Evolutionary conservation across 805 yeast species (phyloP).

Genomic region (Starmerella floricola): DNA sequence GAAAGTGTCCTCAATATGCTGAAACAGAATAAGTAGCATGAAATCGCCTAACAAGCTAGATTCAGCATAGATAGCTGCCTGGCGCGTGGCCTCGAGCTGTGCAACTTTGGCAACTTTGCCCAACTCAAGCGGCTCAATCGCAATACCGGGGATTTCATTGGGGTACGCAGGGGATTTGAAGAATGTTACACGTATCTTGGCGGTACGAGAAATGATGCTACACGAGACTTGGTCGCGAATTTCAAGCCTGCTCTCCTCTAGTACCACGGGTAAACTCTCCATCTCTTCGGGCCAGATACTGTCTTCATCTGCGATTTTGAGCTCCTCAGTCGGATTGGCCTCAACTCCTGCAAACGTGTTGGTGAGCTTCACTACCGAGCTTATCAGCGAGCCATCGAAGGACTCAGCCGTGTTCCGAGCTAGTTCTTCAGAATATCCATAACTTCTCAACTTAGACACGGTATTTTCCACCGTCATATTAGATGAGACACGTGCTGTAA

Average conservation of each 20-base stretch:
- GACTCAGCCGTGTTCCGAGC: conserved; percentile 39
- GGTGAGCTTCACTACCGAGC: conserved; percentile 37
- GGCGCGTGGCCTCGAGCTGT: conserved; percentile 27
- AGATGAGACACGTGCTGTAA: conserved; percentile 33
- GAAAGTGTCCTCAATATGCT: conserved; percentile 63
- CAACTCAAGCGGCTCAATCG: conserved; percentile 34
- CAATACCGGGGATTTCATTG: conserved; percentile 53
- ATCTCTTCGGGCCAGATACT: conserved; percentile 63
- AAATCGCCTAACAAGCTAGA: conserved; percentile 49
- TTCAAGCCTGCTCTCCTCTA: conserved; percentile 32
- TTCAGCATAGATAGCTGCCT: conserved; percentile 27
- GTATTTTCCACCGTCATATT: conserved; percentile 46
- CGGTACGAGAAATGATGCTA: conserved; percentile 4
- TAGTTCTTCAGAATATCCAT: conserved; percentile 62
- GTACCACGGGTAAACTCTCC: conserved; percentile 53
- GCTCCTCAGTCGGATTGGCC: not conserved
- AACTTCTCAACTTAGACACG: conserved; percentile 44
- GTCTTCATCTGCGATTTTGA: conserved; percentile 5
- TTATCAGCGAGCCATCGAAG: conserved; percentile 13
- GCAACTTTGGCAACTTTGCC: conserved; percentile 26
- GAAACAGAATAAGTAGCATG: conserved; percentile 53
- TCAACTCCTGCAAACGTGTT: conserved; percentile 19
- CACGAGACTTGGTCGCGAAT: conserved; percentile 5
- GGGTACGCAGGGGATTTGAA: conserved; percentile 52
- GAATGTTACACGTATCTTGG: conserved; percentile 23